A percentile compares a stretch with the other conserved stretches of the same genome.
Conservation (phyloP, 148 eudicot species). For the Rhododendron molle region DNA sequence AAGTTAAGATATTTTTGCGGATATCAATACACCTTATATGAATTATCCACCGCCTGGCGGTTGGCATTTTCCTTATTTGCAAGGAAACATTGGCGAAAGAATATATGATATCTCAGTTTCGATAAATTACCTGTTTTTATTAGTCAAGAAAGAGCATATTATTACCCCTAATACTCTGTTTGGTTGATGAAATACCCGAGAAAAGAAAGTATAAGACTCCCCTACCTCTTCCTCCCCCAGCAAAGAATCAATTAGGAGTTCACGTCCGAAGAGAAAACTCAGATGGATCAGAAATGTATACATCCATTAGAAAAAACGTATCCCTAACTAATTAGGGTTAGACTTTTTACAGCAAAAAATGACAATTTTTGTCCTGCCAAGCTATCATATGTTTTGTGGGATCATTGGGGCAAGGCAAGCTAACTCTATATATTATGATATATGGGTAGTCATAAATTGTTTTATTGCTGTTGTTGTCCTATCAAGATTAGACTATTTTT, state of each 20-base stretch:
- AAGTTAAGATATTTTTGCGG: not conserved
- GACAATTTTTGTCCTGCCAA: not conserved
- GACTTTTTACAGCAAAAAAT: not conserved
- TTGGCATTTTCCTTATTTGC: not conserved
- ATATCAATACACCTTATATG: not conserved
- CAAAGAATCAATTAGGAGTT: not conserved
- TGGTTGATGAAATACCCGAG: not conserved
- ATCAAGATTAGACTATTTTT: conserved; percentile 1
- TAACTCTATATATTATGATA: not conserved
- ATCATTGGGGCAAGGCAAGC: not conserved
- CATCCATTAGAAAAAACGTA: not conserved
- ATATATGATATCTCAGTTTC: not conserved
- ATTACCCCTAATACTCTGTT: not conserved
- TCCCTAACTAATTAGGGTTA: not conserved
- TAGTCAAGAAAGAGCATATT: not conserved
- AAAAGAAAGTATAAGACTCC: not conserved
- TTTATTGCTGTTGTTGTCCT: not conserved
- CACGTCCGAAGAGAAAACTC: not conserved
- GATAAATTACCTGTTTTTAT: not conserved
- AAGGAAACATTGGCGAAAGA: not conserved
- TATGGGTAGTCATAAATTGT: not conserved
- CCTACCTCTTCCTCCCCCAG: not conserved
- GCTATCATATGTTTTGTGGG: not conserved
- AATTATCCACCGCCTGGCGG: not conserved
- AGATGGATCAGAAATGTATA: not conserved